Evolutionary conservation across 208 protist species (phyloP).

Genomic region (Leishmania amazonensis): DNA sequence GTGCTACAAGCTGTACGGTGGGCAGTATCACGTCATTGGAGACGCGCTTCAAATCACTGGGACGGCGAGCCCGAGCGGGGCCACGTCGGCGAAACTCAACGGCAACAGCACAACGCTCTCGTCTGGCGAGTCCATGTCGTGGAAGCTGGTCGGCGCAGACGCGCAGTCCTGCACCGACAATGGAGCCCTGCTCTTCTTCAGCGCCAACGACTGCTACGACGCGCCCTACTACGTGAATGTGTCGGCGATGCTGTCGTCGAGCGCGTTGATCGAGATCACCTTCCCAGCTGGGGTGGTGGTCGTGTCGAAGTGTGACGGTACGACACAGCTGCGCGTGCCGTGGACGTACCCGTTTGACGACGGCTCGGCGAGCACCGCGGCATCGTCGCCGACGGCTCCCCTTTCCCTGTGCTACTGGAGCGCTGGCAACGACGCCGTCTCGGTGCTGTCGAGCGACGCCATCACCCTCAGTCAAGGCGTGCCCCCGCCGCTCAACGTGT

Average conservation of each 20-base stretch:
- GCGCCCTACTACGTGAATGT: conserved; percentile 62
- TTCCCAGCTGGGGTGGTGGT: conserved; percentile 30
- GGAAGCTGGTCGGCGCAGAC: conserved; percentile 50
- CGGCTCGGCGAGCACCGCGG: conserved; percentile 1
- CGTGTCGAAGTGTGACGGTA: conserved; percentile 31
- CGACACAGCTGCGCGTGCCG: conserved; percentile 28
- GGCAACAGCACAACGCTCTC: conserved; percentile 28
- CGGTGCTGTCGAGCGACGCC: conserved; percentile 40
- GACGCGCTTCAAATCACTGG: conserved; percentile 27
- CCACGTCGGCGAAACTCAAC: conserved; percentile 44
- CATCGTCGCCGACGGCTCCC: background rate
- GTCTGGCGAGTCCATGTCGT: conserved; percentile 64
- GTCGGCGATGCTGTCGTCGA: conserved; percentile 3
- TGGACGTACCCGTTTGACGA: conserved; percentile 13
- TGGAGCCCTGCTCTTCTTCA: conserved; percentile 77
- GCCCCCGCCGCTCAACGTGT: conserved; percentile 40
- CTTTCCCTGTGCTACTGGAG: conserved; percentile 75
- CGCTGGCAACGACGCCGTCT: conserved; percentile 36
- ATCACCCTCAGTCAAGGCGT: conserved; percentile 50
- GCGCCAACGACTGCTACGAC: conserved; percentile 65
- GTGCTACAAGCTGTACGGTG: conserved; percentile 90
- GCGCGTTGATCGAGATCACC: background rate
- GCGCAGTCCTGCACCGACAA: conserved; percentile 17
- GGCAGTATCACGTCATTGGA: conserved; percentile 75
- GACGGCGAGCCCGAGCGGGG: conserved; percentile 46